Evolutionary conservation across 2,329 filamentous ascomycete species (phyloP), one percentile per base, ranked within the genome.

Genomic region (Botrytis cinerea): DNA sequence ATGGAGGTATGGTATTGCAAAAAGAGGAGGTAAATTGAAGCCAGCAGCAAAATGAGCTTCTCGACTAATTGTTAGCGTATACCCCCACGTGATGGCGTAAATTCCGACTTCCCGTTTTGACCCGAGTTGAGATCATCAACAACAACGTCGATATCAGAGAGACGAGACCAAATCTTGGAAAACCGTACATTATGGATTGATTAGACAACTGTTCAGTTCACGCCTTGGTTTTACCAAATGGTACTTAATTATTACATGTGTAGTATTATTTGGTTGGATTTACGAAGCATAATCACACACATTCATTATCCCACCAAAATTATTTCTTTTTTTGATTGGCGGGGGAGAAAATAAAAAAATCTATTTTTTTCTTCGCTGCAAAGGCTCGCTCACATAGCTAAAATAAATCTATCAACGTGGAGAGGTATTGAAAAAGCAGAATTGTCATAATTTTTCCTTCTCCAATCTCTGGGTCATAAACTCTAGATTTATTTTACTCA

Each of bases 1-100:
- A 85, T 86, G 85, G 83, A 83, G 73, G 75, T 72, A 72, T 74
- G 62, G 72, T 74, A 43, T 72, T 72, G 71, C 71, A 69, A 54
- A 46, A 69, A 69, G 71, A 72, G 57, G 71, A 72, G 63, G 62
- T 69, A 72, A 57, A 67, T 69, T 72, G 75, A 72, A 72, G 71
- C 71, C 71, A 72, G 71, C 71, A 72, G 71, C 72, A 74, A 76
- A 70, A 74, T 75, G 75, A 78, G 73, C 74, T 75, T 74, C 73
- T 63, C 74, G 48, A 72, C 82, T 95, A 75, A 71, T 74, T 68
- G 59, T 75, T 63, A 70, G 63, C 68, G 60, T 48, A 73, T 40
- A n/a, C 35, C 38, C 54, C 59, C 73, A 74, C 73, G 73, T 74
- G 73, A 74, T 69, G 66, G 38, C 14, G 9, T 28, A 45, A 57